A percentile compares a stretch with the other conserved stretches of the same genome.
phyloP scores from a whole-genome alignment of 495 filamentous ascomycete species.

The Patellaria atrata region DNA sequence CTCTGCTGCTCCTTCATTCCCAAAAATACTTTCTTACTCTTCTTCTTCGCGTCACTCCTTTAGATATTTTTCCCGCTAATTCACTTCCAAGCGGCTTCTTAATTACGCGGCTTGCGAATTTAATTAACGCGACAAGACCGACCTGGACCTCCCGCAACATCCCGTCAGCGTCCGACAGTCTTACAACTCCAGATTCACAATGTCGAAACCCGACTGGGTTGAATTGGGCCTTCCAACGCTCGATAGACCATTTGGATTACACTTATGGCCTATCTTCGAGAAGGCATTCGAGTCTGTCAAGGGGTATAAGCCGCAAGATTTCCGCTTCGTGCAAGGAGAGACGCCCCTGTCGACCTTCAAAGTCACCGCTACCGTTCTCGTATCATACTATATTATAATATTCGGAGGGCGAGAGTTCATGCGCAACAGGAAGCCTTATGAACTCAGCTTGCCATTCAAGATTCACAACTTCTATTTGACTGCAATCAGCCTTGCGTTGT shows the following conservation, averaged over 20 bases:
- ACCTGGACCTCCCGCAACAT: no score
- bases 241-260: constrained; percentile 81
- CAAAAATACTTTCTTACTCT: no score
- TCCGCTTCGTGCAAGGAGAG: constrained; percentile 48
- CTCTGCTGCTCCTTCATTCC: no score
- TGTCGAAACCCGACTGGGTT: constrained; percentile 24
- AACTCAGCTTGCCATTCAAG: constrained; percentile 55
- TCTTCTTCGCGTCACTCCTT: no score
- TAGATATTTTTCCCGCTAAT: no score
- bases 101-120: no score
- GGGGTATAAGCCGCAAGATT: constrained; percentile 59
- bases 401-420: constrained; percentile 63
- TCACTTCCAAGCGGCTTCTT: no score
- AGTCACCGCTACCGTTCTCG: constrained; percentile 46
- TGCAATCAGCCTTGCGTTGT: constrained; percentile 47
- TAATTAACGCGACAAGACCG: no score
- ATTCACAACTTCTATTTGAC: constrained; percentile 74
- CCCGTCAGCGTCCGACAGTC: no score
- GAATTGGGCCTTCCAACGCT: constrained; percentile 46
- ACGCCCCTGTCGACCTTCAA: constrained; percentile 61
- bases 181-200: constrained; percentile 5
- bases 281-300: constrained; percentile 57
- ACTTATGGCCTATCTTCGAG: constrained; percentile 90
- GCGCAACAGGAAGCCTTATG: constrained; percentile 51
- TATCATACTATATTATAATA: constrained; percentile 60